phyloP scores from a whole-genome alignment of 495 filamentous ascomycete genomes.

The Thozetella sp. region DNA sequence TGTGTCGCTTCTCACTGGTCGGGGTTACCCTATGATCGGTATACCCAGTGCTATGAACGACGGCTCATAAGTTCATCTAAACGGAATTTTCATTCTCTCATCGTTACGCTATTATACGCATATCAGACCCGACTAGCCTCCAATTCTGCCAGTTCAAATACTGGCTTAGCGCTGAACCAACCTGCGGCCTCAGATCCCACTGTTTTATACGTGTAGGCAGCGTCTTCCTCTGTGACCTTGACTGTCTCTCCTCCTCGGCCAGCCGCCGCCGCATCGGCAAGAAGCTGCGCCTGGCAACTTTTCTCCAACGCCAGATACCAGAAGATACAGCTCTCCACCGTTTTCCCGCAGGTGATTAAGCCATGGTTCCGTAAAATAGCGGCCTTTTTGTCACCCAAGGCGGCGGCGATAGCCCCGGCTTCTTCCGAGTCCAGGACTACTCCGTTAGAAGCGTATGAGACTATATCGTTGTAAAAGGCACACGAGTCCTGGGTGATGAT shows the following conservation, averaged over 20 bases:
- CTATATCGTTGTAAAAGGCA: conserved; percentile 26
- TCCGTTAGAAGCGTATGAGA: conserved; percentile 66
- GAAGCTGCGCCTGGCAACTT: conserved; percentile 73
- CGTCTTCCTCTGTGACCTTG: conserved; percentile 72
- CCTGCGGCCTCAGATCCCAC: conserved; percentile 63
- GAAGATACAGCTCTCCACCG: conserved; percentile 64
- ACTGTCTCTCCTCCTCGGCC: conserved; percentile 65
- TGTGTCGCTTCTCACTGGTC: too few relatives aligned
- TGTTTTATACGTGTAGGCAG: conserved; percentile 65
- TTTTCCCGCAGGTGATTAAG: conserved; percentile 50
- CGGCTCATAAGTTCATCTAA: too few relatives aligned
- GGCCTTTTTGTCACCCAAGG: conserved; percentile 68
- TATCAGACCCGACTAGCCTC: too few relatives aligned
- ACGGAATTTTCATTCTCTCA: too few relatives aligned
- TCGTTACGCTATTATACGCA: too few relatives aligned
- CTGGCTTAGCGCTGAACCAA: conserved; percentile 71
- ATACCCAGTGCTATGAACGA: too few relatives aligned
- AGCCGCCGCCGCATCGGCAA: conserved; percentile 74
- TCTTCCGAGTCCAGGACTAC: conserved; percentile 73
- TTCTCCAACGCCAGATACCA: conserved; percentile 79
- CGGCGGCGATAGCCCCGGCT: conserved; percentile 64
- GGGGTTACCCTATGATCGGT: too few relatives aligned
- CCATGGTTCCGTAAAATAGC: conserved; percentile 72
- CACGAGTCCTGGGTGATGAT: conserved; percentile 77
- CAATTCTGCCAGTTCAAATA: conserved; percentile 72